Base-by-base conservation (phyloP, 73 alveolate genomes). In the Diophrys sp. region DNA sequence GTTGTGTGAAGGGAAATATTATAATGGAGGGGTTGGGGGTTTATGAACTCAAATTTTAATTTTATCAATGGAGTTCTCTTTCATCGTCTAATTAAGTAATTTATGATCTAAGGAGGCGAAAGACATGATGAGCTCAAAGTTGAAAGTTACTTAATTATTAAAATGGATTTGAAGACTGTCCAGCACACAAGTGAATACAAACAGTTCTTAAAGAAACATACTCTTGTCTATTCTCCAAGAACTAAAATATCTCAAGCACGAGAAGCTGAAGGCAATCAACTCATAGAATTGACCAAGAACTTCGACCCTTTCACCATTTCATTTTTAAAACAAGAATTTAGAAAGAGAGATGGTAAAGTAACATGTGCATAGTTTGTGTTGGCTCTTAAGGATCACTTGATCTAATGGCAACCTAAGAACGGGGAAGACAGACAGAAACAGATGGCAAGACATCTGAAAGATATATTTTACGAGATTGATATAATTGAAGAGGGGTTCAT, bases 31-130 rank as follows among this genome's bases (percentile, higher is more conserved):
- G n/a, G n/a, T n/a, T n/a, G n/a, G n/a, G n/a, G n/a, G n/a, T n/a
- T n/a, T n/a, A n/a, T n/a, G n/a, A n/a, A n/a, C n/a, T n/a, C n/a
- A n/a, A n/a, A n/a, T n/a, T n/a, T n/a, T n/a, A n/a, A n/a, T n/a
- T n/a, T n/a, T n/a, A n/a, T n/a, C n/a, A 89, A 95, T 57, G 73
- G 81, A 25, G 67, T 82, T n/a, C 78, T 78, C 55, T 95, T 95
- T 80, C 97, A 93, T 78, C 87, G 97, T 75, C 67, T 89, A n/a
- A 91, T 93, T 54, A 80, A 89, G 32, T 90, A 90, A n/a, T 90
- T 90, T 71, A 87, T 93, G 93, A 70, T 95, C 11, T 91, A 95
- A 87, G 97, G 98, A 77, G 99, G 99, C 0, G 98, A 95, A 77
- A 96, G 96, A 0, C 84, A 88, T 18, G 98, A 94, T 0, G 84